Evolutionary conservation across 306 rosid species (phyloP).

Genomic region (cucumber (Cucumis sativus)): Cucumber_9930_V3 NC_026659.2:22324501-22325000

Average conservation of each 20-base stretch:
- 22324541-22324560: conserved; percentile 15
- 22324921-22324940: conserved; percentile 7
- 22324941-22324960: not conserved
- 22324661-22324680: not conserved
- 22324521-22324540: conserved; percentile 4
- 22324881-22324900: conserved; percentile 65
- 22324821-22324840: not conserved
- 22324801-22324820: not conserved
- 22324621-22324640: not conserved
- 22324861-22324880: conserved; percentile 83
- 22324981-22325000: not conserved
- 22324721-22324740: not conserved
- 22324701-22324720: not conserved
- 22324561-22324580: conserved; percentile 9
- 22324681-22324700: not conserved
- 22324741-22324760: not conserved
- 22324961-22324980: not conserved
- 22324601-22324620: not conserved
- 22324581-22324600: not conserved
- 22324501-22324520: conserved; percentile 25
- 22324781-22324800: not conserved
- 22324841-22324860: conserved; percentile 17
- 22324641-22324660: not conserved
- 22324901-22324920: conserved; percentile 63
- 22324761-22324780: not conserved